Percentiles rank a stretch among this genome's conserved stretches.
phyloP scores from a whole-genome alignment of 2,329 filamentous ascomycete species.

The Monosporascus sp. region DNA sequence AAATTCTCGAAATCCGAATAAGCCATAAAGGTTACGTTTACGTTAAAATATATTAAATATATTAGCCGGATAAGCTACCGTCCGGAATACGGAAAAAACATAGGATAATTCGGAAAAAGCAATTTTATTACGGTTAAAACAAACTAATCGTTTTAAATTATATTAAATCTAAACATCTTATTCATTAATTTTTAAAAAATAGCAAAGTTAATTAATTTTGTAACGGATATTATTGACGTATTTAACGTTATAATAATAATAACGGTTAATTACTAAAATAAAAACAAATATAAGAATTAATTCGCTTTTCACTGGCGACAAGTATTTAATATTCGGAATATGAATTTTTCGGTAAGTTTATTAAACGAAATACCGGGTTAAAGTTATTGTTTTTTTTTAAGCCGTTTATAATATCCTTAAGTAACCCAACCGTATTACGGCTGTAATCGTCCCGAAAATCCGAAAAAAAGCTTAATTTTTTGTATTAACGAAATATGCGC shows the following conservation, averaged over 20 bases:
- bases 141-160: constrained; percentile 70
- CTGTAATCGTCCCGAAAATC: constrained; percentile 56
- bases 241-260: constrained; percentile 60
- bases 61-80: constrained; percentile 67
- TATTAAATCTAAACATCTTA: constrained; percentile 41
- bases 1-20: constrained; percentile 71
- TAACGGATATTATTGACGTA: constrained; percentile 70
- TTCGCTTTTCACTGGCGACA: constrained; percentile 60
- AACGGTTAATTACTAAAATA: constrained; percentile 62
- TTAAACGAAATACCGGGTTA: not conserved
- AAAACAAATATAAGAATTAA: constrained; percentile 61
- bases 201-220: constrained; percentile 17
- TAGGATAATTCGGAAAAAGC: constrained; percentile 46
- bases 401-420: constrained; percentile 29
- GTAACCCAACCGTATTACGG: constrained; percentile 52
- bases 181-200: not conserved
- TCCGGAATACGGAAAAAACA: constrained; percentile 48
- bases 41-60: constrained; percentile 73
- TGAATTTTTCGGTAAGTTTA: constrained; percentile 49
- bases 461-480: constrained; percentile 54
- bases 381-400: not conserved
- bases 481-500: constrained; percentile 51
- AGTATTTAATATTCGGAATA: constrained; percentile 51
- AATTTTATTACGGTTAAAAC: constrained; percentile 61
- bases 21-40: constrained; percentile 69